Evolutionary conservation across 805 yeast genomes (phyloP).

Genomic region (Candida nonsorbophila): DNA sequence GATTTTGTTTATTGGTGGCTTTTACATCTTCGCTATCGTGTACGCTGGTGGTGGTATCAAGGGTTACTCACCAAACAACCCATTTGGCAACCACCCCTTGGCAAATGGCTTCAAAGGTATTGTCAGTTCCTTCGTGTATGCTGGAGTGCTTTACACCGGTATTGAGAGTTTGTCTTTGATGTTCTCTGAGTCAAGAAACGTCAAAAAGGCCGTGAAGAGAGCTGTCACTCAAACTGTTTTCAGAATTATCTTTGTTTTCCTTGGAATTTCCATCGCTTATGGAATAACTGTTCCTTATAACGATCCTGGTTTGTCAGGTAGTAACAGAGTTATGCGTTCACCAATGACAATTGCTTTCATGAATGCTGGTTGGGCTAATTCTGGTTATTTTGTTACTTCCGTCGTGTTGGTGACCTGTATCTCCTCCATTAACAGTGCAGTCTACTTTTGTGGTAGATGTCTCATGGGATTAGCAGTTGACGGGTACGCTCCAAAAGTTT

Average conservation of each 20-base stretch:
- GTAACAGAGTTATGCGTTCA: conserved; percentile 18
- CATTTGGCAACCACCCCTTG: conserved; percentile 22
- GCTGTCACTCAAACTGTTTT: conserved; percentile 27
- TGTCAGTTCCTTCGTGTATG: conserved; percentile 41
- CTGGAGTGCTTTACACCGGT: conserved; percentile 34
- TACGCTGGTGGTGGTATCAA: conserved; percentile 21
- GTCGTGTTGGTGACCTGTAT: conserved; percentile 36
- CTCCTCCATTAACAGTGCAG: conserved; percentile 30
- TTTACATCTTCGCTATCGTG: conserved; percentile 13
- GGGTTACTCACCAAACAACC: conserved; percentile 21
- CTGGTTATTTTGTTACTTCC: conserved; percentile 34
- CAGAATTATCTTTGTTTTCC: conserved; percentile 26
- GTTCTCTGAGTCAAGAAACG: conserved; percentile 28
- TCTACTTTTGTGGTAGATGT: conserved; percentile 24
- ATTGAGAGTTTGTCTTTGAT: conserved; percentile 19
- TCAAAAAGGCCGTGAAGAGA: conserved; percentile 22
- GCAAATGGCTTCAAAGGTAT: conserved; percentile 22
- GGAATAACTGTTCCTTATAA: conserved; percentile 29
- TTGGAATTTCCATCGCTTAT: conserved; percentile 21
- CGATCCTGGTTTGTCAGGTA: conserved; percentile 18
- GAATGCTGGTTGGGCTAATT: conserved; percentile 27
- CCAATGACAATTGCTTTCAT: conserved; percentile 36
- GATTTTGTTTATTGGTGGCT: conserved; percentile 15
- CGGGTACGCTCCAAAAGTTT: conserved; percentile 32
- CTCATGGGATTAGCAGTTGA: conserved; percentile 31